These are phyloP conservation scores for Vigna hirtella DNA, from an alignment of 306 rosid species.

Conservation along the genomic window DNA sequence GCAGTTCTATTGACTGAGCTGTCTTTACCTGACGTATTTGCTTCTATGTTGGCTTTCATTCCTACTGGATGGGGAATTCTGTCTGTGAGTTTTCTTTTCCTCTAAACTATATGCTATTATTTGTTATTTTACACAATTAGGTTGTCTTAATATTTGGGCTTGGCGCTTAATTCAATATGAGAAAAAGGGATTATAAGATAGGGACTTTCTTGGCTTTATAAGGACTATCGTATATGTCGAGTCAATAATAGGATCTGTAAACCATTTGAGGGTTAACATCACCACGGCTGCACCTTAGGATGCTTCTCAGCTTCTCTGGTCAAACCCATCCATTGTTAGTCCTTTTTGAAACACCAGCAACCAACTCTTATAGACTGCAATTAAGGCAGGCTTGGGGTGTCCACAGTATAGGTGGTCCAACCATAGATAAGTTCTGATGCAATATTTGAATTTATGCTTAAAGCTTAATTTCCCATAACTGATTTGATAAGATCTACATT, in stretches of 20 bases:
- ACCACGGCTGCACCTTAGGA: background rate
- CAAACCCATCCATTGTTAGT: background rate
- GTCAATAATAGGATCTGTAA: background rate
- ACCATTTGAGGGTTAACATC: background rate
- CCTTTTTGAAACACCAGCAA: background rate
- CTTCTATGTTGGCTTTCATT: constrained; percentile 80
- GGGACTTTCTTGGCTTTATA: background rate
- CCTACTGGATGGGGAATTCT: constrained; percentile 98
- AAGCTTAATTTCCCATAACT: background rate
- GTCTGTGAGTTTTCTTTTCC: constrained; percentile 66
- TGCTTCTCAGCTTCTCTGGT: background rate
- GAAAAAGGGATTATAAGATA: background rate
- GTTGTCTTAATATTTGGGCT: background rate
- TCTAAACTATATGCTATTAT: background rate
- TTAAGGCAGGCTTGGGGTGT: background rate
- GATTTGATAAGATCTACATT: too few relatives aligned
- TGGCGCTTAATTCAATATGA: background rate
- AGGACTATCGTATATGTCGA: background rate
- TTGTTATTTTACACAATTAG: background rate
- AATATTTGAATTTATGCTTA: background rate
- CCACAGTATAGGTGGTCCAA: background rate
- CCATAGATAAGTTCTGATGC: too few relatives aligned
- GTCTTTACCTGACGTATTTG: constrained; percentile 75
- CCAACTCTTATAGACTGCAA: background rate
- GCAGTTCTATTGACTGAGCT: constrained; percentile 67